Base-by-base conservation (phyloP, 2,329 filamentous ascomycete genomes). In the Alternaria ventricosa region DNA sequence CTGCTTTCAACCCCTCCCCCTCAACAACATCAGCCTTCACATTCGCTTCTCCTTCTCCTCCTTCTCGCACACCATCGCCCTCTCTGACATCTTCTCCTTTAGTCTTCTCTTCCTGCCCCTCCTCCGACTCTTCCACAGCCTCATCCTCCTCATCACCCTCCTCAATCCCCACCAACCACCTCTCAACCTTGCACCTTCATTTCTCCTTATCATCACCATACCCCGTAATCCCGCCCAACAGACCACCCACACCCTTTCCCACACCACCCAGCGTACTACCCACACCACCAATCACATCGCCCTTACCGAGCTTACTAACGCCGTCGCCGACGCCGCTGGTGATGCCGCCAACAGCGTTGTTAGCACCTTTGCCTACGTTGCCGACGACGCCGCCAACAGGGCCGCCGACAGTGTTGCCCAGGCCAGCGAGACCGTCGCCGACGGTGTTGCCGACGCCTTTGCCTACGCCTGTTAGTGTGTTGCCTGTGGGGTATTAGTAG, bases 301-400 rank as follows among this genome's bases (percentile, higher is more conserved):
- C 82, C 50, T 79, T 81, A 1, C 82, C 82, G 2, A 84, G 56
- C 65, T 82, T 82, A 3, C 78, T 79, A 6, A 84, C 80, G 1
- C 82, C 82, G n/a, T 82, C 80, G 5, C 82, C 82, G 3, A 84
- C 53, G 4, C 82, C 82, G 5, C 78, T 74, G 2, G 80, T 81
- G 23, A 82, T 75, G 3, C 81, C 80, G 6, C 73, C 71, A 2
- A 83, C 80, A 8, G 81, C 80, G 62, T 82, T 78, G 4, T 78
- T 78, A 5, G 80, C 78, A 3, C 82, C 77, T 56, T 82, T 82
- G 2, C 80, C 81, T 3, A 82, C 78, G 18, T 81, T 81, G 36
- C 78, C 76, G 13, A 84, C 80, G 11, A 82, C 74, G 45, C 78
- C 78, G 5, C 82, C 82, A 5, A 80, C 74, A 3, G 81, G 80